Base-by-base conservation (phyloP, 345 rosid species). In the Kernera saxatilis region DNA sequence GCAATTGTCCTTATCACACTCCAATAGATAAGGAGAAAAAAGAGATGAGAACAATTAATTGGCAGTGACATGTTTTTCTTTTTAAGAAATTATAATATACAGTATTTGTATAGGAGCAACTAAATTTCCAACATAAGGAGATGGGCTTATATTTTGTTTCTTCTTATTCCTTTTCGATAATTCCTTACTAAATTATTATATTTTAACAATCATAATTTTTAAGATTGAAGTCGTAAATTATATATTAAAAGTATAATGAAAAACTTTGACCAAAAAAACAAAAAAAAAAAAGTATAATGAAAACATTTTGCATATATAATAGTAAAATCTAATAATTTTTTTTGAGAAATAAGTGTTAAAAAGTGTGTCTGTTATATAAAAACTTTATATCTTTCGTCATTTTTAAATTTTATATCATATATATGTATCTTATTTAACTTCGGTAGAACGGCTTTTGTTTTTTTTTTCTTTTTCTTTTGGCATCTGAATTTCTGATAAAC, bases 1-100 rank as follows among this genome's bases (percentile, higher is more conserved):
- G 48, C 18, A 58, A 29, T 48, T 46, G 68, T 74, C 69, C 78
- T 67, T 67, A 33, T 74, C 73, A 67, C 21, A 67, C 50, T 67
- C 69, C 55, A 32, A 29, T 32, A 18, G 27, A 32, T 27, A 18
- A 40, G 29, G 40, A 53, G 14, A 32, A 57, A 66, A 49, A 58
- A 14, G 62, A 64, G 78, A 58, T 67, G 62, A 67, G 63, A 67
- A 67, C 73, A 67, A 41, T 33, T 32, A 17, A 22, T 10, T 29
- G 78, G 78, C 78, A 59, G 36, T 74, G 73, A 74, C 73, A 58
- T 37, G 62, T 41, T 67, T 50, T 59, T 35, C 55, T 10, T 40
- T 30, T 40, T 5, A 66, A 32, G 6, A 66, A 48, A 27, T 19
- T 8, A 50, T 58, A 73, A n/a, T n/a, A n/a, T n/a, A n/a, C n/a